A percentile compares a stretch with the other conserved stretches of the same genome.
Conservation (phyloP, 169 alveolate species). For the Cryptosporidium viatorum region DNA sequence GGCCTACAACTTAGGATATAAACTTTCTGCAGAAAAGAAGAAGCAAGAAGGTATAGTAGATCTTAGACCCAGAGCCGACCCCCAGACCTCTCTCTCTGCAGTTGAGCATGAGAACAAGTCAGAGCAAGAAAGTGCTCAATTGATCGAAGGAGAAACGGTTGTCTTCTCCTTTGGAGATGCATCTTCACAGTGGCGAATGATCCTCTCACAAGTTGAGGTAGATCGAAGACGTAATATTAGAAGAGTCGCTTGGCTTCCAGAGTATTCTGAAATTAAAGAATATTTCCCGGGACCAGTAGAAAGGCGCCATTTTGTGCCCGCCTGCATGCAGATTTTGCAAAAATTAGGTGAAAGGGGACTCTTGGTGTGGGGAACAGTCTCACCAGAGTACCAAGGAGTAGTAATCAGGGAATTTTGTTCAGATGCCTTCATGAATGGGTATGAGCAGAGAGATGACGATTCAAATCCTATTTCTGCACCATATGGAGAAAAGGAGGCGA, state of each 20-base stretch:
- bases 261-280: slow-evolving; percentile 44
- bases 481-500: slow-evolving; percentile 39
- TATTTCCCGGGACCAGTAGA: slow-evolving; percentile 62
- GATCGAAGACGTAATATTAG: slow-evolving; percentile 32
- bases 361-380: slow-evolving; percentile 67
- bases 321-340: slow-evolving; percentile 30
- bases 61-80: slow-evolving; percentile 54
- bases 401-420: slow-evolving; percentile 61
- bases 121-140: neutral
- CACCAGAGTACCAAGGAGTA: slow-evolving; percentile 67
- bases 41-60: slow-evolving; percentile 18
- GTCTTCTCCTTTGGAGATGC: slow-evolving; percentile 54
- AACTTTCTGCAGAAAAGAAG: slow-evolving; percentile 35
- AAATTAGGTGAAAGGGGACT: slow-evolving; percentile 27
- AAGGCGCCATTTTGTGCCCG: slow-evolving; percentile 51
- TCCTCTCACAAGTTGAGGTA: slow-evolving; percentile 49
- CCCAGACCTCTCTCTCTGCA: slow-evolving; percentile 49
- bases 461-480: slow-evolving; percentile 39
- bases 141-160: slow-evolving; percentile 1
- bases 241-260: slow-evolving; percentile 70
- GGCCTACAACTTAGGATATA: slow-evolving; percentile 34
- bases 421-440: slow-evolving; percentile 53
- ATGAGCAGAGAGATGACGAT: slow-evolving; percentile 7
- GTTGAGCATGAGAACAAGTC: slow-evolving; percentile 18
- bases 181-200: slow-evolving; percentile 48